Conservation (phyloP, 2,329 filamentous ascomycete genomes). For the Nannizziopsis arthrosporioides region DNA sequence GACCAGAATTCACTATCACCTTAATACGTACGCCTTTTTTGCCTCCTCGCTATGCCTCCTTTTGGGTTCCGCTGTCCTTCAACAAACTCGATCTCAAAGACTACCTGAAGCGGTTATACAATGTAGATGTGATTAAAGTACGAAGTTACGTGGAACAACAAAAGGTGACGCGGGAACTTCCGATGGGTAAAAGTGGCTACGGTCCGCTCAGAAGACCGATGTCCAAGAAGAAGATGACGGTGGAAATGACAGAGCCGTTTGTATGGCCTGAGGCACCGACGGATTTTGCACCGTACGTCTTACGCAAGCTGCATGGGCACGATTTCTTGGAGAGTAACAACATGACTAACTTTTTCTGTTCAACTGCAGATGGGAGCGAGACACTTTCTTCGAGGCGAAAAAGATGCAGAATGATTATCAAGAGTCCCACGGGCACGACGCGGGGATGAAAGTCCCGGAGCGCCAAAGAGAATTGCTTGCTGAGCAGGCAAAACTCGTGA, state of each 20-base stretch:
- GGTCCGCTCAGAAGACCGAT: conserved; percentile 58
- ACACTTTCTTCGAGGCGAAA: conserved; percentile 45
- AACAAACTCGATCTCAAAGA: conserved; percentile 95
- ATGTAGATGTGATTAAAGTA: conserved; percentile 58
- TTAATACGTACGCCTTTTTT: conserved; percentile 62
- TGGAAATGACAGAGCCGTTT: conserved; percentile 78
- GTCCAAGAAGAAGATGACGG: conserved; percentile 83
- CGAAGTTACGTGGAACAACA: conserved; percentile 69
- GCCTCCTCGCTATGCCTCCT: conserved; percentile 71
- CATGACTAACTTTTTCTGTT: conserved; percentile 13
- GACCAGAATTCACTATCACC: conserved; percentile 69
- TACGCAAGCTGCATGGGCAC: conserved; percentile 7
- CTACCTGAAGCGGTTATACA: conserved; percentile 82
- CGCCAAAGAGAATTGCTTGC: conserved; percentile 39
- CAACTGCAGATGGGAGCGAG: conserved; percentile 47
- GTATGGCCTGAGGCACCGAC: conserved; percentile 65
- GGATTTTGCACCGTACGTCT: conserved; percentile 46
- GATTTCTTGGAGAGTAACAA: neutral
- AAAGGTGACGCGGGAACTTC: conserved; percentile 41
- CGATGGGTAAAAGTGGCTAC: conserved; percentile 30
- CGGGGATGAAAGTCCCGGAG: conserved; percentile 31
- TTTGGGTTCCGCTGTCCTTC: conserved; percentile 80
- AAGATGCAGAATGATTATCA: conserved; percentile 36
- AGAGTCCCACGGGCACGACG: conserved; percentile 26
- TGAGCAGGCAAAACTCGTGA: conserved; percentile 51